Conservation (phyloP, 805 yeast genomes). For the Candida xiaguanensis region DNA sequence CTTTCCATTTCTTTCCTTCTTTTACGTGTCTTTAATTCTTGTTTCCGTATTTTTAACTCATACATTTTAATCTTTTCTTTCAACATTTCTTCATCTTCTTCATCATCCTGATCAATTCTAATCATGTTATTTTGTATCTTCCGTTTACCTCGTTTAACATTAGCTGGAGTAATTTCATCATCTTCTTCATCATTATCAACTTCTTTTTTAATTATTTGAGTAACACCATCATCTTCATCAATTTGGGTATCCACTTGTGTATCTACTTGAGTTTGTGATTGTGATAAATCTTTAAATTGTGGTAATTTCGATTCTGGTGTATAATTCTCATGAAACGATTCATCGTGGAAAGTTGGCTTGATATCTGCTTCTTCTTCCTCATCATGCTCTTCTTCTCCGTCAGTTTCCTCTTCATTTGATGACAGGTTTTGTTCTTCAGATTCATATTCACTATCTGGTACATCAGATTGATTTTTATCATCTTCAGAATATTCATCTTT, state of each 20-base stretch:
- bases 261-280: slow-evolving; percentile 12
- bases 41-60: slow-evolving; percentile 35
- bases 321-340: background rate
- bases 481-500: slow-evolving; percentile 18
- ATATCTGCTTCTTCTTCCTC: background rate
- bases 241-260: slow-evolving; percentile 8
- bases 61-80: slow-evolving; percentile 29
- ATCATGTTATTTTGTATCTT: slow-evolving; percentile 15
- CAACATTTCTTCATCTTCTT: slow-evolving; percentile 19
- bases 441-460: slow-evolving; percentile 20
- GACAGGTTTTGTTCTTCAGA: slow-evolving; percentile 11
- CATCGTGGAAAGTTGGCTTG: background rate
- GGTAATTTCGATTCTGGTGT: slow-evolving; percentile 10
- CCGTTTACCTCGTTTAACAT: slow-evolving; percentile 21
- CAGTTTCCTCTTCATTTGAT: slow-evolving; percentile 7
- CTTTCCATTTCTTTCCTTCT: slow-evolving; percentile 52
- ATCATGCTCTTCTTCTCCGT: background rate
- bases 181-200: slow-evolving; percentile 16
- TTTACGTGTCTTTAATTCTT: slow-evolving; percentile 30
- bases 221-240: background rate
- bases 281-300: slow-evolving; percentile 19
- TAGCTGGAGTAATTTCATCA: slow-evolving; percentile 24
- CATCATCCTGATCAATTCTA: slow-evolving; percentile 15
- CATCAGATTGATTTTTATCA: slow-evolving; percentile 18
- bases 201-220: slow-evolving; percentile 1